A percentile compares a stretch with the other conserved stretches of the same genome.
Evolutionary conservation across 208 protist species (phyloP).

Genomic region (Zelonia costaricensis): DNA sequence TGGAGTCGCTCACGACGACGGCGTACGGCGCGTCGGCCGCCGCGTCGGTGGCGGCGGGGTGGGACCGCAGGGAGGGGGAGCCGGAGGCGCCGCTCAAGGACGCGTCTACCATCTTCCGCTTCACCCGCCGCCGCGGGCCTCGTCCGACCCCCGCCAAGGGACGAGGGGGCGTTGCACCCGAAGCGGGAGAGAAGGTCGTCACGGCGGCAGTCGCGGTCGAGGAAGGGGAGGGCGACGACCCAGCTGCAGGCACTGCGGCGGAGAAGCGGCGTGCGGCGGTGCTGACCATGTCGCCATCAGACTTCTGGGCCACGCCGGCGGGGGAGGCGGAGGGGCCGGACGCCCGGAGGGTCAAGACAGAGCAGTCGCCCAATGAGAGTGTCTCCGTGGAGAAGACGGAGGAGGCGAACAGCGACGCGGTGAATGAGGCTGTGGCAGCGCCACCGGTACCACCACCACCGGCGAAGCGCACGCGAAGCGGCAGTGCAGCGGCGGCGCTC

Average conservation of each 20-base stretch:
- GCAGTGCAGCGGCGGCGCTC: too few species aligned
- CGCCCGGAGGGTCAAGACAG: not conserved
- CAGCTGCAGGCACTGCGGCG: conserved; percentile 4
- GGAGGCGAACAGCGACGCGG: conserved; percentile 5
- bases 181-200: conserved; percentile 2
- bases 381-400: too few species aligned
- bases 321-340: conserved; percentile 1
- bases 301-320: conserved; percentile 21
- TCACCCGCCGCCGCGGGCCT: conserved; percentile 37
- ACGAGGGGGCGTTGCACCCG: too few species aligned
- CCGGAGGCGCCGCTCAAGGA: conserved; percentile 48
- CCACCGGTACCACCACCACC: not conserved
- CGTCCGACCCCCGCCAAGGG: too few species aligned
- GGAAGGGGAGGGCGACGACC: conserved; percentile 4
- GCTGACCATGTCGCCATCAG: conserved; percentile 15
- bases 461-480: conserved; percentile 1
- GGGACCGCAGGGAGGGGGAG: conserved; percentile 52
- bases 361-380: too few species aligned
- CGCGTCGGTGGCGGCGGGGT: conserved; percentile 68
- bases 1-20: conserved; percentile 73
- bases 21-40: conserved; percentile 84
- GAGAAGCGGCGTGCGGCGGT: conserved; percentile 26
- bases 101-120: conserved; percentile 83
- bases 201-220: conserved; percentile 1
- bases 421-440: not conserved